Conservation (phyloP, 768 basidiomycete species). For the Mycena venus region DNA sequence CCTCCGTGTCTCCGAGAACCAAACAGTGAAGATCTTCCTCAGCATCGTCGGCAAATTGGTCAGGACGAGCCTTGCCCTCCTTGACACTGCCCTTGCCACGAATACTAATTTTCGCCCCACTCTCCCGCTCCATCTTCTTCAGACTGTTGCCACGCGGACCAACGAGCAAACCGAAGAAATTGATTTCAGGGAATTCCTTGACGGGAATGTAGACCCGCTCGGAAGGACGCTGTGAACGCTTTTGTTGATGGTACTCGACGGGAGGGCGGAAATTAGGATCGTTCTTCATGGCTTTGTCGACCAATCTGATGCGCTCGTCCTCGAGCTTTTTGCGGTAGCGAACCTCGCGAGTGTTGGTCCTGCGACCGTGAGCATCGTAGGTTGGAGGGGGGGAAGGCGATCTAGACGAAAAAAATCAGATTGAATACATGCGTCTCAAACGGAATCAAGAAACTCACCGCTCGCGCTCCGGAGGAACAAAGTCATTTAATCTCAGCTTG, state of each 20-base stretch:
- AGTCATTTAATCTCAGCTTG: conserved; percentile 93
- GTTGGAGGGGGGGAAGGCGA: conserved; percentile 98
- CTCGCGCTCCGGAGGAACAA: conserved; percentile 95
- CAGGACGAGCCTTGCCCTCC: conserved; percentile 96
- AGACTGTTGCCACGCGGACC: conserved; percentile 98
- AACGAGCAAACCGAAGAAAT: conserved; percentile 98
- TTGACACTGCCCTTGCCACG: conserved; percentile 99
- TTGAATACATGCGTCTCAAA: conserved; percentile 43
- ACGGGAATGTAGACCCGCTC: conserved; percentile 99
- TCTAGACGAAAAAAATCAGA: conserved; percentile 53
- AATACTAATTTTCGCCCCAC: conserved; percentile 98
- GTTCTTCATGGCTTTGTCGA: conserved; percentile 96
- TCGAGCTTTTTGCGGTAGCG: conserved; percentile 97
- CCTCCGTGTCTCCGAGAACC: conserved; percentile 91
- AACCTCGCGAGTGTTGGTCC: conserved; percentile 98
- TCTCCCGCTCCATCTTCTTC: conserved; percentile 99
- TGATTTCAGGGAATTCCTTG: conserved; percentile 99
- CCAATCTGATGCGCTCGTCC: conserved; percentile 91
- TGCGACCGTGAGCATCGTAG: conserved; percentile 96
- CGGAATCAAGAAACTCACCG: conserved; percentile 62
- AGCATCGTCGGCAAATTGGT: conserved; percentile 95
- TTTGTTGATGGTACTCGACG: conserved; percentile 95
- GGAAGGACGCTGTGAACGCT: conserved; percentile 91
- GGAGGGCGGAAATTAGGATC: conserved; percentile 99
- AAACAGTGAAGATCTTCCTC: conserved; percentile 99